Evolutionary conservation across 2,329 filamentous ascomycete species (phyloP).

Genomic region (Thelonectria blattea): DNA sequence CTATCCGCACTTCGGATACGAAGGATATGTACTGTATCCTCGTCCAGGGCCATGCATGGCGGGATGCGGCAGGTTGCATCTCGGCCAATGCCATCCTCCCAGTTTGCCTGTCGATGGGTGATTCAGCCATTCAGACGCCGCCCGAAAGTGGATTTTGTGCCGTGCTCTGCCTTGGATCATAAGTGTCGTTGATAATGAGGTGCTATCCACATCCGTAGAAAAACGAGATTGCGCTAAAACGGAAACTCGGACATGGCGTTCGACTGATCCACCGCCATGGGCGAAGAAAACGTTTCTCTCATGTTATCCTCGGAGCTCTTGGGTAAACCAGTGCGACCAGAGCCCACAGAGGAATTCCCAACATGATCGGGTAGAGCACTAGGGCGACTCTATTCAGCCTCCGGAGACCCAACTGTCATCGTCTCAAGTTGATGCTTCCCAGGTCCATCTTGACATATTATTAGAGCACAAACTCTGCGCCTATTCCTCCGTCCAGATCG

Average conservation of each 20-base stretch:
- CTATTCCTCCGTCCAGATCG: not conserved
- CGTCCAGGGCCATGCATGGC: not conserved
- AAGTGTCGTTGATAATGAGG: constrained; percentile 1
- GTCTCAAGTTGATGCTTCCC: not conserved
- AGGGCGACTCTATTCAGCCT: not conserved
- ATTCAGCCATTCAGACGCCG: constrained; percentile 16
- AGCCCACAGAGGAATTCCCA: not conserved
- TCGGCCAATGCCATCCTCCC: constrained; percentile 5
- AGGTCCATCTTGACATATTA: not conserved
- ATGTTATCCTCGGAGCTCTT: not conserved
- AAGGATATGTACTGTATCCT: not conserved
- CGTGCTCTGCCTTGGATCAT: constrained; percentile 6
- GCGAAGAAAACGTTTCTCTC: constrained; percentile 9
- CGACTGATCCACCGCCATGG: constrained; percentile 23
- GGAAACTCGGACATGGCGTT: constrained; percentile 27
- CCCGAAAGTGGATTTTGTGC: constrained; percentile 9
- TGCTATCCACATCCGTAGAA: constrained; percentile 8
- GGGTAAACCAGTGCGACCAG: not conserved
- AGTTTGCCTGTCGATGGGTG: constrained; percentile 3
- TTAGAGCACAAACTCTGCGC: not conserved
- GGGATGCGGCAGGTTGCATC: constrained; percentile 13
- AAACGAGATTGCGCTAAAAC: constrained; percentile 32
- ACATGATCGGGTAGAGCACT: not conserved
- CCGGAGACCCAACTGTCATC: not conserved
- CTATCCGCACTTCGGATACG: not conserved